Evolutionary conservation across 2,329 filamentous ascomycete species (phyloP).

Genomic region (Aspergillus sp.): DNA sequence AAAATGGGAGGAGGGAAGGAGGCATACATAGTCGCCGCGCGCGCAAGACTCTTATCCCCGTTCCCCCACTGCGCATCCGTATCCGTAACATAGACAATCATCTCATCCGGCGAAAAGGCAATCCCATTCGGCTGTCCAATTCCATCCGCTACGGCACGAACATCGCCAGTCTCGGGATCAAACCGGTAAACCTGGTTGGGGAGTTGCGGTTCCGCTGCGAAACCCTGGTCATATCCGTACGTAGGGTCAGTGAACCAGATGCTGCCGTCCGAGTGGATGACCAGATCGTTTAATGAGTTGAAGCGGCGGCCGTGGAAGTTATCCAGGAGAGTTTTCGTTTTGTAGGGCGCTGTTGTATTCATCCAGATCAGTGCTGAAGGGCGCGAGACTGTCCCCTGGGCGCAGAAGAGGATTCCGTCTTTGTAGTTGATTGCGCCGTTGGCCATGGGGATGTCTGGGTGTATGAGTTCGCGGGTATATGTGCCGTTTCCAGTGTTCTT

Average conservation of each 20-base stretch:
- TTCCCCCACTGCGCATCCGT: constrained; percentile 31
- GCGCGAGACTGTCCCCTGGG: constrained; percentile 34
- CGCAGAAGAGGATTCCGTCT: constrained; percentile 43
- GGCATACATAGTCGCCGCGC: constrained; percentile 28
- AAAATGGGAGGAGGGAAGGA: constrained; percentile 5
- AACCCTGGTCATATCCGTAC: constrained; percentile 38
- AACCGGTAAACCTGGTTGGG: constrained; percentile 43
- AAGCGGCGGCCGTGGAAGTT: constrained; percentile 39
- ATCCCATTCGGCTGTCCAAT: constrained; percentile 46
- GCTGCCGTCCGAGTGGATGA: constrained; percentile 33
- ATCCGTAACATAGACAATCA: constrained; percentile 43
- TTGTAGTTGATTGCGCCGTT: constrained; percentile 53
- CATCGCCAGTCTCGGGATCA: constrained; percentile 34
- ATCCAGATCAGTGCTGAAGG: constrained; percentile 19
- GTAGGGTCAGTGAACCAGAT: constrained; percentile 43
- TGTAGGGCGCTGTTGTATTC: constrained; percentile 19
- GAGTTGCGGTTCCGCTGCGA: constrained; percentile 31
- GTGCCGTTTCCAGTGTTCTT: neutral
- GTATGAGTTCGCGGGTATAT: neutral
- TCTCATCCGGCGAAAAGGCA: constrained; percentile 42
- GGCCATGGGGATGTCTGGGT: constrained; percentile 42
- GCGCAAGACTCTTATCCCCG: constrained; percentile 13
- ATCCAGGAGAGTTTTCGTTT: constrained; percentile 27
- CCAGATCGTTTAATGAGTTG: constrained; percentile 41
- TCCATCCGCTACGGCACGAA: constrained; percentile 39